These are phyloP conservation scores for Penicillium italicum DNA, from an alignment of 2,329 filamentous ascomycete genomes.

Conservation along the genomic window DNA sequence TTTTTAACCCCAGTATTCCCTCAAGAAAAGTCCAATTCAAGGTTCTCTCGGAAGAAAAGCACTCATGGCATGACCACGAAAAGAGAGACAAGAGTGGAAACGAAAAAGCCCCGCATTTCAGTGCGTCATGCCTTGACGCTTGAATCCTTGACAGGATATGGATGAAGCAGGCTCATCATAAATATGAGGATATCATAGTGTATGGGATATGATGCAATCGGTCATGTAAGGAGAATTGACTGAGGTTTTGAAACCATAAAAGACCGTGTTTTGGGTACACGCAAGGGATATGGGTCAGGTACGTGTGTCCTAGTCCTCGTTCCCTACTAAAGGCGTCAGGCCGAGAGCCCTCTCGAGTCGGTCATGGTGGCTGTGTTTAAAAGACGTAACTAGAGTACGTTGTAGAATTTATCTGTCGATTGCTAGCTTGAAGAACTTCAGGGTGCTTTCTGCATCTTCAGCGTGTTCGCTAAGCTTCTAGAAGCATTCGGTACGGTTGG, in stretches of 20 bases:
- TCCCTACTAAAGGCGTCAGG: not conserved
- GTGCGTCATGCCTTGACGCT: constrained; percentile 7
- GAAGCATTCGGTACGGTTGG: not conserved
- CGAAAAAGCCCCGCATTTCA: constrained; percentile 8
- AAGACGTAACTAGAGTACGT: not conserved
- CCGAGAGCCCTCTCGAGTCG: not conserved
- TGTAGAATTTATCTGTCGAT: not conserved
- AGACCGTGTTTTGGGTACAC: constrained; percentile 8
- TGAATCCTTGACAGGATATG: not conserved
- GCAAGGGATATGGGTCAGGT: constrained; percentile 27
- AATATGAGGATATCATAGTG: not conserved
- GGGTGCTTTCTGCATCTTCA: not conserved
- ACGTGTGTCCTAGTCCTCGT: constrained; percentile 15
- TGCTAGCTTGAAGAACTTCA: not conserved
- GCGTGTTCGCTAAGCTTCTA: not conserved
- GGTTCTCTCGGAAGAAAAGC: not conserved
- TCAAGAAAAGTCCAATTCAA: not conserved
- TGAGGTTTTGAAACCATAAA: constrained; percentile 9
- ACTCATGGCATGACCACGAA: not conserved
- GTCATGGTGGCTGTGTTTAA: not conserved
- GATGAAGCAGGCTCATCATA: not conserved
- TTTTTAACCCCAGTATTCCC: not conserved
- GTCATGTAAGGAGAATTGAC: constrained; percentile 16
- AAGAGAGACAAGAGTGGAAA: constrained; percentile 4
- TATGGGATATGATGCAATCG: constrained; percentile 15